These are phyloP conservation scores for Abeoforma whisleri DNA, from an alignment of 78 protist genomes.

Conservation along the genomic window DNA sequence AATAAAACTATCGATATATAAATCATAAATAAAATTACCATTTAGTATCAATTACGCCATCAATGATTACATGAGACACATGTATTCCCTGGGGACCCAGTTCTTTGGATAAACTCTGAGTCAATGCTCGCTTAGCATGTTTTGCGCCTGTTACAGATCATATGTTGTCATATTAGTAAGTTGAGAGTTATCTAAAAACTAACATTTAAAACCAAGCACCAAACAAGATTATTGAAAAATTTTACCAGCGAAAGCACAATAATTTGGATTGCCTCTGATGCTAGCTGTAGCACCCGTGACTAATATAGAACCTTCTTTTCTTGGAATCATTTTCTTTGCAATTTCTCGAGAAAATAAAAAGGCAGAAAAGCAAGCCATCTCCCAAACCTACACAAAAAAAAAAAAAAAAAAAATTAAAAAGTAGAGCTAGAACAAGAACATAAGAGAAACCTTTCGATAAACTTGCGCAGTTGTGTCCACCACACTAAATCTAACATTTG, in stretches of 20 bases:
- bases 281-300: constrained; percentile 41
- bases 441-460: constrained; percentile 5
- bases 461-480: constrained; percentile 2
- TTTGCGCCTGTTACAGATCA: constrained; percentile 16
- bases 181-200: no score
- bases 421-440: background rate
- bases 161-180: background rate
- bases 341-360: constrained; percentile 4
- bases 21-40: no score
- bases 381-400: constrained; percentile 28
- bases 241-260: constrained; percentile 27
- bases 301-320: constrained; percentile 1
- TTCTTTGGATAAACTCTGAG: constrained; percentile 39
- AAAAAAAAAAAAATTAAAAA: constrained; percentile 2
- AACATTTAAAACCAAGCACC: background rate
- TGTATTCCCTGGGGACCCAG: constrained; percentile 37
- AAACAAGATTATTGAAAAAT: background rate
- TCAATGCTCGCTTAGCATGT: constrained; percentile 13
- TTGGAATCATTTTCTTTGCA: constrained; percentile 2
- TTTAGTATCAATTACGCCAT: constrained; percentile 19
- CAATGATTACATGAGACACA: constrained; percentile 13
- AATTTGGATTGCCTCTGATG: background rate
- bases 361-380: constrained; percentile 37
- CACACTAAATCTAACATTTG: background rate
- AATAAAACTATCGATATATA: no score